These are phyloP conservation scores for Cubamyces sp. DNA, from an alignment of 768 basidiomycete genomes.

Conservation along the genomic window DNA sequence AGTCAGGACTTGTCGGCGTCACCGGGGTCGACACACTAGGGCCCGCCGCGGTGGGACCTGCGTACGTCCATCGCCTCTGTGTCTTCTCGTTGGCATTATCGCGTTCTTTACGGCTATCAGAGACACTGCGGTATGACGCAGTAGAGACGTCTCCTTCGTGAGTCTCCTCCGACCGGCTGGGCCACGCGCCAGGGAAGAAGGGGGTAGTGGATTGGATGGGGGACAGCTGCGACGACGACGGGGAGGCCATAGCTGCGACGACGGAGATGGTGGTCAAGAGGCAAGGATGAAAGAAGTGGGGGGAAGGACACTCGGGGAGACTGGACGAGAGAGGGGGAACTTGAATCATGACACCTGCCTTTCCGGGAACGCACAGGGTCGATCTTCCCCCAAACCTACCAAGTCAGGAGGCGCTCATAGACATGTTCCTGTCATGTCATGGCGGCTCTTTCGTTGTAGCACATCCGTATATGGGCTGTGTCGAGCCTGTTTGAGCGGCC, in stretches of 20 bases:
- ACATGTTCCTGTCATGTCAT: slow-evolving; percentile 13
- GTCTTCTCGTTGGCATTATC: not conserved
- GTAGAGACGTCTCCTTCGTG: slow-evolving; percentile 23
- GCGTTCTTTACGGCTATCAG: not conserved
- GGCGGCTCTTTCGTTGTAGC: slow-evolving; percentile 7
- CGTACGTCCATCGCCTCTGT: slow-evolving; percentile 17
- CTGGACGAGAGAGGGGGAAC: not conserved
- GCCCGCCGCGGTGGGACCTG: slow-evolving; percentile 30
- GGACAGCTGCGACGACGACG: slow-evolving; percentile 23
- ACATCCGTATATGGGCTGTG: slow-evolving; percentile 8
- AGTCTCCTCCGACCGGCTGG: slow-evolving; percentile 34
- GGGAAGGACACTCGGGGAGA: slow-evolving; percentile 1
- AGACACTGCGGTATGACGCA: slow-evolving; percentile 27
- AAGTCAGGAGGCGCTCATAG: slow-evolving; percentile 11
- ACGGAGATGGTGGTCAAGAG: slow-evolving; percentile 12
- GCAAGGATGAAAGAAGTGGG: slow-evolving; percentile 1
- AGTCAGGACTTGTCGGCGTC: slow-evolving; percentile 3
- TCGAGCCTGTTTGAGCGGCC: slow-evolving; percentile 4
- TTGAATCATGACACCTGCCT: slow-evolving; percentile 21
- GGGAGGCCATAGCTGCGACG: slow-evolving; percentile 7
- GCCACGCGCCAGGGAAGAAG: slow-evolving; percentile 53
- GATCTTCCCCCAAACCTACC: slow-evolving; percentile 19
- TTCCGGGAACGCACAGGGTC: slow-evolving; percentile 15
- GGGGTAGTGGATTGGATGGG: slow-evolving; percentile 36
- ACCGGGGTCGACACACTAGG: slow-evolving; percentile 27